Evolutionary conservation across 2,329 filamentous ascomycete species (phyloP).

Genomic region (Penicillium italicum): DNA sequence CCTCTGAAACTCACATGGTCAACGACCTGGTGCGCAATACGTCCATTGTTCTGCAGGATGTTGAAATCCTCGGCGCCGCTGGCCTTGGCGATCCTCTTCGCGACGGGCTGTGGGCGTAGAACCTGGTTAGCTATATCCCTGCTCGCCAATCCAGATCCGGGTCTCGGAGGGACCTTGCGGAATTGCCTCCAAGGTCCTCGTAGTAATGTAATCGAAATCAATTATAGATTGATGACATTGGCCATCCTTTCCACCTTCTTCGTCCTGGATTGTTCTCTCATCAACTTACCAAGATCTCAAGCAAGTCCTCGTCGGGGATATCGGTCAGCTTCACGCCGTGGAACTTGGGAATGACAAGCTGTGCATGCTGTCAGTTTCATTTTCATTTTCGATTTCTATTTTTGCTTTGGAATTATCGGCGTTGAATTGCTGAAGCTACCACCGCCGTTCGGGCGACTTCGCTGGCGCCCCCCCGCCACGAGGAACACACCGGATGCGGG

Average conservation of each 20-base stretch:
- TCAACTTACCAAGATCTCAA: constrained; percentile 69
- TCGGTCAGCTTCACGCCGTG: constrained; percentile 90
- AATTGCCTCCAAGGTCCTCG: constrained; percentile 6
- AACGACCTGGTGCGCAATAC: constrained; percentile 85
- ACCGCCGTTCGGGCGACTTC: background rate
- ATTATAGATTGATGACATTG: background rate
- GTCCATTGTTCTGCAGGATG: constrained; percentile 92
- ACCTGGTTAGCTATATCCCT: constrained; percentile 12
- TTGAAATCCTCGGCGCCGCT: constrained; percentile 81
- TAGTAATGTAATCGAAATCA: background rate
- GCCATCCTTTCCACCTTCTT: background rate
- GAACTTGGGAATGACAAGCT: constrained; percentile 95
- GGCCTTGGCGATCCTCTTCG: constrained; percentile 80
- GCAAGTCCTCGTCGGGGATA: constrained; percentile 83
- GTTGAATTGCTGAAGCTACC: background rate
- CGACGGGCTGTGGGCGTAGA: constrained; percentile 60
- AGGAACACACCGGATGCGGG: constrained; percentile 15
- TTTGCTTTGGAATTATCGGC: no score
- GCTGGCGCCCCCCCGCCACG: background rate
- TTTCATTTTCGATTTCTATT: no score
- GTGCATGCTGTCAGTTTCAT: background rate
- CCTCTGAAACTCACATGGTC: constrained; percentile 66
- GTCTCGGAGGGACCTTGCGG: constrained; percentile 24
- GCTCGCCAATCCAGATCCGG: background rate
- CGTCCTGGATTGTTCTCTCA: background rate